Percentiles rank a stretch among this genome's conserved stretches.
Evolutionary conservation across 1,284 basidiomycete species (phyloP).

Genomic region (Ustilago cynodontis): DNA sequence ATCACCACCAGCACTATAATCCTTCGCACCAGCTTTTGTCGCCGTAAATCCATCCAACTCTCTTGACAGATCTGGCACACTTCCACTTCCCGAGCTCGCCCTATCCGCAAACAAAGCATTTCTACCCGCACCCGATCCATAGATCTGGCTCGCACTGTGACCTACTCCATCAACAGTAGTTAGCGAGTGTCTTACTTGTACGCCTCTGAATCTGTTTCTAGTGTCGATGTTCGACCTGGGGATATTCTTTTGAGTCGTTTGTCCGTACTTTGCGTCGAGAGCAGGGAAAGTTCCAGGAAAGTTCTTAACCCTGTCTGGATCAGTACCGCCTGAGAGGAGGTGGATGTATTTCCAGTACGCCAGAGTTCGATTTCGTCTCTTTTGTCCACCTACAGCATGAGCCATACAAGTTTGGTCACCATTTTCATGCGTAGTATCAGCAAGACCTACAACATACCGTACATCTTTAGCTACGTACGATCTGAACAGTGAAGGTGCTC

Average conservation of each 20-base stretch:
- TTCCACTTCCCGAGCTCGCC: constrained; percentile 16
- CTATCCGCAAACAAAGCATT: constrained; percentile 60
- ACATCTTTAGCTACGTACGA: constrained; percentile 55
- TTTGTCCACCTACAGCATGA: constrained; percentile 42
- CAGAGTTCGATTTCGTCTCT: constrained; percentile 38
- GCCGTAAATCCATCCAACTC: constrained; percentile 38
- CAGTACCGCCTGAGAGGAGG: constrained; percentile 31
- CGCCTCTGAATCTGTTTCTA: constrained; percentile 17
- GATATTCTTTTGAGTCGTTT: constrained; percentile 23
- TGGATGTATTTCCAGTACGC: constrained; percentile 66
- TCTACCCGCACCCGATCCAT: constrained; percentile 51
- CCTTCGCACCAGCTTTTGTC: constrained; percentile 17
- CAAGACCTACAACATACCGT: constrained; percentile 49
- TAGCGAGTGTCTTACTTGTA: constrained; percentile 51
- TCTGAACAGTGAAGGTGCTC: constrained; percentile 32
- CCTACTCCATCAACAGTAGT: constrained; percentile 54
- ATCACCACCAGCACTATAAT: constrained; percentile 9
- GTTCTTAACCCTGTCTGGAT: constrained; percentile 7
- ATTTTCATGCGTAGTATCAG: constrained; percentile 32
- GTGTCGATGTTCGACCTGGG: constrained; percentile 23
- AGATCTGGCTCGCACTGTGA: constrained; percentile 61
- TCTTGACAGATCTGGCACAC: constrained; percentile 10
- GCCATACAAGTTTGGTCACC: constrained; percentile 65
- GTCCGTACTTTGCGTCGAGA: constrained; percentile 25
- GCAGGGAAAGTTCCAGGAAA: constrained; percentile 56